Percentiles rank a stretch among this genome's conserved stretches.
Evolutionary conservation across 139 green algal genomes (phyloP).

Genomic region (Chlamydomonas sphaeroides): DNA sequence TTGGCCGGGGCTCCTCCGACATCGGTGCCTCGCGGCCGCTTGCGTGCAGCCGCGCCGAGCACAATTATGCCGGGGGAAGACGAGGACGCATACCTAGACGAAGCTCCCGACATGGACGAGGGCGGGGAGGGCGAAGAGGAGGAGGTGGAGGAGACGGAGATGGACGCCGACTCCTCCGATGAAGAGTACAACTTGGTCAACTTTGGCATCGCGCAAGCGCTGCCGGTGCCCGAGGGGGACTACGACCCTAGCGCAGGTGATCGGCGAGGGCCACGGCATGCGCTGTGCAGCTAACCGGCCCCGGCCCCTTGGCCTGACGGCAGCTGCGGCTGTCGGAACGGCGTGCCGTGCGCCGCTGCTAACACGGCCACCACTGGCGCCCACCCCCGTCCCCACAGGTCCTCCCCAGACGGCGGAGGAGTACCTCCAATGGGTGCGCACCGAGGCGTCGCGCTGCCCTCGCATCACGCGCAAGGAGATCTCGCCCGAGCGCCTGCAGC

Average conservation of each 20-base stretch:
- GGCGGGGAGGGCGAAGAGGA: neutral
- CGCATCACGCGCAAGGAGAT: slow-evolving; percentile 59
- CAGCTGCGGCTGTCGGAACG: too few species aligned
- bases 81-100: neutral
- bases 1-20: too few species aligned
- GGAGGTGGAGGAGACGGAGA: slow-evolving; percentile 29
- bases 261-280: too few species aligned
- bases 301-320: too few species aligned
- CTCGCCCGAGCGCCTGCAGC: too few species aligned
- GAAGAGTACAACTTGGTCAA: slow-evolving; percentile 66
- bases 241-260: slow-evolving; percentile 54
- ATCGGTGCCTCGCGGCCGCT: too few species aligned
- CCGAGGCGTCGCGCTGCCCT: slow-evolving; percentile 55
- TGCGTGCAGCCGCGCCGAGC: too few species aligned
- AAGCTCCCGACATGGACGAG: neutral
- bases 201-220: slow-evolving; percentile 75
- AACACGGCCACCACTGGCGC: too few species aligned
- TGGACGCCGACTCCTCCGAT: slow-evolving; percentile 23
- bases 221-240: slow-evolving; percentile 69
- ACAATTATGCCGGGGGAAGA: neutral
- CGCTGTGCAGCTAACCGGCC: too few species aligned
- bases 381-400: neutral
- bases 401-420: slow-evolving; percentile 55
- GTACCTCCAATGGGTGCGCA: slow-evolving; percentile 63
- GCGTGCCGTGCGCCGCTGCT: too few species aligned